Evolutionary conservation across 2,329 filamentous ascomycete species (phyloP), one percentile per base, ranked within the genome.

Genomic region (Xylariaceae sp.): DNA sequence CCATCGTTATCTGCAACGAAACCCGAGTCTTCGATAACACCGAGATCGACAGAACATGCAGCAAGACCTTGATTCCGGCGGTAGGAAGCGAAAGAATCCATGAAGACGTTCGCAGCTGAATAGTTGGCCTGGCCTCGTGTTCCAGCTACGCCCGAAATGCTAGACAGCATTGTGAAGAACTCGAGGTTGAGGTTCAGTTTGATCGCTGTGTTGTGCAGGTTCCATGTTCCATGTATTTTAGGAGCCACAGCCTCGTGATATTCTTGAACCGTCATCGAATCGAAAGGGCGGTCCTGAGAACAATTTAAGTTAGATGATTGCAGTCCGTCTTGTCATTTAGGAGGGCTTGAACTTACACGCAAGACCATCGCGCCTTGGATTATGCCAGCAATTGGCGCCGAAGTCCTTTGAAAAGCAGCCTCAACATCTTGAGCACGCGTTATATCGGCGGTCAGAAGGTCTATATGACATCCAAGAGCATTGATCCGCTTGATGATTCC

Each of bases 181-280:
- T 76, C 73, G 4, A 76, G 61, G 0, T 44, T 23, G 0, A 56
- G 50, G 0, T 49, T 24, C 14, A 65, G 58, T 26, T 67, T 46
- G 5, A 57, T 29, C 2, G 64, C 43, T 0, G 28, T 60, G 4
- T 64, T 45, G 60, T 77, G 73, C 1, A 78, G 67, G 56, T 77
- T 78, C 69, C 70, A 74, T 0, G 76, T 75, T 4, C 75, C 76
- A 6, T 65, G 40, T 1, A 76, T 65, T 61, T 79, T 80, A 49
- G 66, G 66, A 2, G 53, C 44, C 16, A 73, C 53, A 12, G 69
- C 67, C 0, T 55, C 56, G 23, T 67, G 64, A 65, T 68, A 78
- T 4, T 74, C 66, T 1, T 67, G 48, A 16, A 64, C 21, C 1
- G 65, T 71, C 74, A 77, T 76, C 8, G 54, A 56, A 31, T 66